Base-by-base conservation (phyloP, 306 rosid species). In the Ceratonia siliqua region DNA sequence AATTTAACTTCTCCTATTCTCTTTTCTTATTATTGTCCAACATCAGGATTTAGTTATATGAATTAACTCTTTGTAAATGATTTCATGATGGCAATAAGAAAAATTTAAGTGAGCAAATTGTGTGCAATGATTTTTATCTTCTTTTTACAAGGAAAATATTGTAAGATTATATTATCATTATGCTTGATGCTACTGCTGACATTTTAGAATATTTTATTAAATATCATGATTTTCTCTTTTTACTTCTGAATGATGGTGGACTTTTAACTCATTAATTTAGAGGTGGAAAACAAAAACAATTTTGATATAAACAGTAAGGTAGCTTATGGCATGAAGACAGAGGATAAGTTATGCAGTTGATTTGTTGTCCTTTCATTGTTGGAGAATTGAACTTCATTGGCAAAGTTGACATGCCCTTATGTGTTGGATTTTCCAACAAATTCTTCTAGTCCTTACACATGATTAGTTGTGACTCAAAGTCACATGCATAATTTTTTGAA, bases 391-490 rank as follows among this genome's bases (percentile, higher is more conserved):
- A 49, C 69, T 69, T 28, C 6, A 28, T 63, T 46, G 66, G 52
- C 70, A 55, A 53, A 70, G 43, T 45, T 70, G 72, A 53, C 10
- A 28, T 41, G 41, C 25, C 49, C 9, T 65, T 66, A 50, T 75
- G 39, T 65, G 63, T 74, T 73, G 43, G 27, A 17, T 38, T 69
- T 56, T 39, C 35, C n/a, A 25, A 39, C 6, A 56, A n/a, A 17
- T 46, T 36, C 12, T 1, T 21, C 46, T 35, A 9, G 42, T 43
- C 50, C 14, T 24, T 25, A 17, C 35, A 18, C 18, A 24, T 6
- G 3, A 74, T 63, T 36, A n/a, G 30, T 63, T 63, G 33, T 75
- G 54, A 53, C 68, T 75, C 18, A 53, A 75, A 54, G 36, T 2
- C 6, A 22, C 66, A 65, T 27, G 5, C 66, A n/a, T 65, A 27